Percentiles rank a stretch among this genome's conserved stretches.
These are phyloP conservation scores for Aspergillus fischeri DNA, from an alignment of 2,329 filamentous ascomycete species.

Conservation along the genomic window DNA sequence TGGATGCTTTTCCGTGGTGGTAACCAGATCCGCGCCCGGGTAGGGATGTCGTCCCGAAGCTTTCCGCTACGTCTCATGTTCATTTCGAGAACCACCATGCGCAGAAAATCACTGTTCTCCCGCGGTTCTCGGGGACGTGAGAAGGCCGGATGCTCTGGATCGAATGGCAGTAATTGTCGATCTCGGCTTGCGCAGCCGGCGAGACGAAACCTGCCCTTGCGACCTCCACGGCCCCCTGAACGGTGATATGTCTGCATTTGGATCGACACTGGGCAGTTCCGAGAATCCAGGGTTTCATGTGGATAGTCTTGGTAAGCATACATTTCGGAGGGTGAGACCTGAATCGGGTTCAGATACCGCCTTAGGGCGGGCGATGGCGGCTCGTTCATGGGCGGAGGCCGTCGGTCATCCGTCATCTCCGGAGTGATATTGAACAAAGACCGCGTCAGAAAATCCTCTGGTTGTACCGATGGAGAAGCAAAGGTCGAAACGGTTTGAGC, in stretches of 20 bases:
- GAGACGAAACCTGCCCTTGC: constrained; percentile 33
- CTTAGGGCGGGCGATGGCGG: constrained; percentile 55
- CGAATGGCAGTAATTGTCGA: constrained; percentile 33
- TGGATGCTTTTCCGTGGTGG: constrained; percentile 48
- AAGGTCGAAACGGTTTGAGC: constrained; percentile 60
- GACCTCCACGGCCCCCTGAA: constrained; percentile 28
- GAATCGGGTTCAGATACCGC: constrained; percentile 58
- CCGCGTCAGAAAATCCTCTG: constrained; percentile 58
- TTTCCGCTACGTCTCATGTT: constrained; percentile 64
- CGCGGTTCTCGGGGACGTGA: constrained; percentile 58
- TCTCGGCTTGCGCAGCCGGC: constrained; percentile 41
- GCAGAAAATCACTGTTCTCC: constrained; percentile 61
- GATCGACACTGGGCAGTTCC: constrained; percentile 51
- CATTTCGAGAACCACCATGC: constrained; percentile 63
- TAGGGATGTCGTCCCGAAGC: constrained; percentile 52
- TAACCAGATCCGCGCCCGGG: constrained; percentile 57
- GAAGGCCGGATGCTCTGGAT: constrained; percentile 37
- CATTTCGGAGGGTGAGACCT: constrained; percentile 44
- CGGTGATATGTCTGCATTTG: constrained; percentile 59
- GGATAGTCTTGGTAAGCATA: constrained; percentile 41
- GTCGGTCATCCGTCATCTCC: constrained; percentile 57
- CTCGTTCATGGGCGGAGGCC: constrained; percentile 51
- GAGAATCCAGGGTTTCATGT: constrained; percentile 27
- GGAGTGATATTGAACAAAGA: constrained; percentile 55
- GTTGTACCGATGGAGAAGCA: constrained; percentile 48